Conservation (phyloP, 2,329 filamentous ascomycete genomes). For the Rugonectria rugulosa region DNA sequence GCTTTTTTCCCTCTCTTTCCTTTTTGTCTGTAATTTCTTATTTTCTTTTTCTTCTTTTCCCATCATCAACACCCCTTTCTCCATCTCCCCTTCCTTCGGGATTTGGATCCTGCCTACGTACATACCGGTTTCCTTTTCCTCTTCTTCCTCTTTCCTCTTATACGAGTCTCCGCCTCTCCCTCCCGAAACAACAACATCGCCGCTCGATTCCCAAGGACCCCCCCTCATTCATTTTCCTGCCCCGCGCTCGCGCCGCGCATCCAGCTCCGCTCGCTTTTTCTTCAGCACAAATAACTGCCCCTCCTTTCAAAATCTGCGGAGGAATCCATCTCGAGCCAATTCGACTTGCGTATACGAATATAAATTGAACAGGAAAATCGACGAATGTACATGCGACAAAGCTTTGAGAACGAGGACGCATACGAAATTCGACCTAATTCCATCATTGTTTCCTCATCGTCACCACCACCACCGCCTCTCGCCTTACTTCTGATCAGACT, state of each 20-base stretch:
- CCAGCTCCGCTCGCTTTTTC: slow-evolving; percentile 3
- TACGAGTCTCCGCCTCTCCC: not conserved
- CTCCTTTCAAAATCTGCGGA: not conserved
- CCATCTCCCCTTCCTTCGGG: too few species aligned
- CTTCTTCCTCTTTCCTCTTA: slow-evolving; percentile 18
- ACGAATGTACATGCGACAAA: not conserved
- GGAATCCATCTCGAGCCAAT: not conserved
- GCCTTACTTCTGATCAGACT: not conserved
- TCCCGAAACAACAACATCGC: not conserved
- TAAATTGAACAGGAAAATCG: not conserved
- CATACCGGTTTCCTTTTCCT: too few species aligned
- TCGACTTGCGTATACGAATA: not conserved
- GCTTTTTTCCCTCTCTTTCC: slow-evolving; percentile 13
- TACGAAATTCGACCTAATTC: not conserved
- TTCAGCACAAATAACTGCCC: not conserved
- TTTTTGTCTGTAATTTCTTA: not conserved
- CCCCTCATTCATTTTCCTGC: slow-evolving; percentile 11
- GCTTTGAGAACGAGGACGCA: not conserved
- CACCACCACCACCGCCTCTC: not conserved
- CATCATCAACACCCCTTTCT: too few species aligned
- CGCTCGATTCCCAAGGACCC: not conserved
- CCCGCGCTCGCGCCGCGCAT: slow-evolving; percentile 9
- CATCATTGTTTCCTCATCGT: not conserved
- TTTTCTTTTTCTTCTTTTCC: slow-evolving; percentile 15
- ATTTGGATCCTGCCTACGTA: too few species aligned